These are phyloP conservation scores for Marsdenia floribunda DNA, from an alignment of 257 asterid genomes.

Conservation along the genomic window DNA sequence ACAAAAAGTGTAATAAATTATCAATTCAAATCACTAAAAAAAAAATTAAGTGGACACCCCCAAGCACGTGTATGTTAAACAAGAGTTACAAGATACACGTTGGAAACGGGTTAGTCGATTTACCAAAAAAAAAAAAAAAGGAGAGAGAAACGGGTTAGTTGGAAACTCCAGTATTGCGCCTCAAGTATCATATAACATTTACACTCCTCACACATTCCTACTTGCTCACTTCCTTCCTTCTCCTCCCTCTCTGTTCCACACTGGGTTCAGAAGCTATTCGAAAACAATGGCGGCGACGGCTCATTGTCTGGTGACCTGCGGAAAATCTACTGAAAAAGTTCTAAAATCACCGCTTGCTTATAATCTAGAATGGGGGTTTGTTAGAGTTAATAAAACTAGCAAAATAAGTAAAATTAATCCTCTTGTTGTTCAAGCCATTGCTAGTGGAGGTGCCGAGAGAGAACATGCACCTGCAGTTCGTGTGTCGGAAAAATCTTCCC, in stretches of 20 bases:
- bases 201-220: no score
- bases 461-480: slow-evolving; percentile 36
- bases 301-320: slow-evolving; percentile 29
- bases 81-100: no score
- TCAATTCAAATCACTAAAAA: no score
- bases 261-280: background rate
- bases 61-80: no score
- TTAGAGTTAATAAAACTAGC: background rate
- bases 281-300: slow-evolving; percentile 24
- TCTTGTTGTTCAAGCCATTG: slow-evolving; percentile 25
- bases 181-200: no score
- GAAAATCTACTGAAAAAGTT: slow-evolving; percentile 26
- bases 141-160: no score
- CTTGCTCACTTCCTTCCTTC: no score
- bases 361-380: background rate
- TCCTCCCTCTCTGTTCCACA: background rate
- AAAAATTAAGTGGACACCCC: no score
- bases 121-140: no score
- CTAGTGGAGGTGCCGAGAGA: slow-evolving; percentile 26
- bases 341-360: slow-evolving; percentile 12
- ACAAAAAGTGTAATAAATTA: no score
- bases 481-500: slow-evolving; percentile 23
- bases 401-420: background rate
- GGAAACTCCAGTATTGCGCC: no score
- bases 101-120: no score